Base-by-base conservation (phyloP, 352 stramenopile species). In the Pythium periplocum region DNA sequence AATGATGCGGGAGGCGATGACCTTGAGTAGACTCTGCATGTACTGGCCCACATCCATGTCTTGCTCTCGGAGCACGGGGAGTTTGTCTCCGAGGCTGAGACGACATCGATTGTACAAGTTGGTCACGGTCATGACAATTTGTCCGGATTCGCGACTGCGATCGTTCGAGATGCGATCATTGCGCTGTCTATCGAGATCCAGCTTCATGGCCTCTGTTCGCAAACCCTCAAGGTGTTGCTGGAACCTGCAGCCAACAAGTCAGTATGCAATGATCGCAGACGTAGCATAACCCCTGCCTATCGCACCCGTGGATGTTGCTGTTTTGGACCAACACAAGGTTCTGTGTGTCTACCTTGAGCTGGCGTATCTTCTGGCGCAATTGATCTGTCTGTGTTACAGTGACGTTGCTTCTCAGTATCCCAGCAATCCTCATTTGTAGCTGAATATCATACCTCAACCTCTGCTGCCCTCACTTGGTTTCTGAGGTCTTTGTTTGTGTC, bases 121-220 rank as follows among this genome's bases (percentile, higher is more conserved):
- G n/a, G 77, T 88, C 45, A 96, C 83, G 8, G 86, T 90, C 61
- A 96, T 77, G 51, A 96, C 73, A 60, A 96, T 93, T 66, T 97
- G 86, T 0, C 86, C 86, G 4, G 78, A 93, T 64, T 97, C 86
- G 31, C 84, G 76, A 42, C 72, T 92, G 48, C 83, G 74, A 55
- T 95, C 83, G 57, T 96, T 95, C 9, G 73, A 82, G 48, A 86
- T 61, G 52, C 83, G 71, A 45, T 94, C 71, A 47, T 78, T 84
- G 45, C 82, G 70, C 57, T 95, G 73, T 3, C 78, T 75, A 48
- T 94, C 86, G 9, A 92, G 64, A 55, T 96, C 84, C n/a, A 92
- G 65, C 40, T 90, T 85, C 40, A 90, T 54, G 32, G 82, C 74
- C 53, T 94, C 79, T 11, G 74, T 78, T 30, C 82, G 79, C n/a